Conservation (phyloP, 192 early-diverging fungal species). For the Dimargaris cristalligena region DNA sequence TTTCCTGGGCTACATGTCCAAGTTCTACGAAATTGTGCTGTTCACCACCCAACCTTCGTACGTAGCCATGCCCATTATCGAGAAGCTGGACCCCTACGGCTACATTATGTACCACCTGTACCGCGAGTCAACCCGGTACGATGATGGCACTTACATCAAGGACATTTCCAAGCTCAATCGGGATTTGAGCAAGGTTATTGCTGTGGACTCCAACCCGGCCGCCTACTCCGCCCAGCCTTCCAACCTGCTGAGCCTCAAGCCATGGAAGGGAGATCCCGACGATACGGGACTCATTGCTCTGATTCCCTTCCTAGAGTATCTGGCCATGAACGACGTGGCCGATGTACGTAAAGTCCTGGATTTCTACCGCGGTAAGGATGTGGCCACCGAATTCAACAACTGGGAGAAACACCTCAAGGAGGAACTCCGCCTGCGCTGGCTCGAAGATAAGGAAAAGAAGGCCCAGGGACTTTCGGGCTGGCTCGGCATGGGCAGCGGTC, state of each 20-base stretch:
- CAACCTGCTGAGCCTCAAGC: slow-evolving; percentile 68
- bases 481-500: slow-evolving; percentile 23
- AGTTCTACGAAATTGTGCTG: slow-evolving; percentile 90
- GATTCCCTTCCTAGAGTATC: slow-evolving; percentile 73
- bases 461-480: slow-evolving; percentile 41
- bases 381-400: slow-evolving; percentile 46
- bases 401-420: slow-evolving; percentile 52
- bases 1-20: slow-evolving; percentile 76
- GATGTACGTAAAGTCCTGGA: slow-evolving; percentile 58
- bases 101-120: slow-evolving; percentile 74
- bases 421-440: slow-evolving; percentile 44
- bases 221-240: slow-evolving; percentile 81
- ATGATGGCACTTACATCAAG: slow-evolving; percentile 69
- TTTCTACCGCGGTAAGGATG: slow-evolving; percentile 47
- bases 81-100: slow-evolving; percentile 80
- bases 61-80: slow-evolving; percentile 65
- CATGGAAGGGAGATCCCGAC: slow-evolving; percentile 67
- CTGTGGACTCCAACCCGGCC: slow-evolving; percentile 79
- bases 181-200: slow-evolving; percentile 80
- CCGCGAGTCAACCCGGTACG: slow-evolving; percentile 78
- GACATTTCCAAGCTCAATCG: slow-evolving; percentile 88
- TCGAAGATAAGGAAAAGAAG: slow-evolving; percentile 34
- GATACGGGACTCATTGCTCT: slow-evolving; percentile 70
- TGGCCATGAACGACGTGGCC: slow-evolving; percentile 53
- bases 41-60: slow-evolving; percentile 78